Evolutionary conservation across 2,329 filamentous ascomycete genomes (phyloP).

Genomic region (Ceratocystis huliohia): DNA sequence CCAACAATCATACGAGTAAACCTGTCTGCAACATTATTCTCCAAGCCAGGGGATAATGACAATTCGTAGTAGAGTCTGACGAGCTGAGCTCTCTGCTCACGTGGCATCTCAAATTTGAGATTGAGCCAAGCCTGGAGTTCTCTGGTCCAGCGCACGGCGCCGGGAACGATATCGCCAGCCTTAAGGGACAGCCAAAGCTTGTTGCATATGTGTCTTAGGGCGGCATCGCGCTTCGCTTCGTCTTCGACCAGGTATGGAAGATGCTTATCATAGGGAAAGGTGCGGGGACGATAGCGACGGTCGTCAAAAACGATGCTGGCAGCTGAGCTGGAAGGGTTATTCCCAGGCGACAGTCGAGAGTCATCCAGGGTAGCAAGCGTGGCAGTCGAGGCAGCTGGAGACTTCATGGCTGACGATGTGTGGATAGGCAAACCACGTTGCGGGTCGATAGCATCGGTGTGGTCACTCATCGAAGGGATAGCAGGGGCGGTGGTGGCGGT

Average conservation of each 20-base stretch:
- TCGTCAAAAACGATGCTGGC: conserved; percentile 12
- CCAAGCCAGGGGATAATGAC: conserved; percentile 76
- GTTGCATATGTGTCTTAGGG: conserved; percentile 77
- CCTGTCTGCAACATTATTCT: conserved; percentile 67
- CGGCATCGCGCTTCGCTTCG: conserved; percentile 61
- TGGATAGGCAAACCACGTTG: conserved; percentile 7
- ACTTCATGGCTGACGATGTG: background rate
- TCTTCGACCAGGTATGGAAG: conserved; percentile 83
- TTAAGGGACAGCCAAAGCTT: conserved; percentile 86
- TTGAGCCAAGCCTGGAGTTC: conserved; percentile 92
- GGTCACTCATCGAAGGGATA: background rate
- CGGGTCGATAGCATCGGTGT: background rate
- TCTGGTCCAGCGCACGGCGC: conserved; percentile 90
- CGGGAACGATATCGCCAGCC: conserved; percentile 85
- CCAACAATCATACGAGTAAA: conserved; percentile 96
- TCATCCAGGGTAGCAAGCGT: background rate
- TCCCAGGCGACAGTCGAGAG: conserved; percentile 4
- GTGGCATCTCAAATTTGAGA: conserved; percentile 92
- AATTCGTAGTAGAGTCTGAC: conserved; percentile 92
- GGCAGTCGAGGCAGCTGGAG: background rate
- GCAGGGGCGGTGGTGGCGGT: background rate
- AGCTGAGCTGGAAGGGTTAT: background rate
- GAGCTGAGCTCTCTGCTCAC: conserved; percentile 67
- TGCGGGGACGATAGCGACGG: conserved; percentile 63
- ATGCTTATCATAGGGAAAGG: conserved; percentile 83